phyloP scores from a whole-genome alignment of 208 protist species.

The Crithidia brevicula region DNA sequence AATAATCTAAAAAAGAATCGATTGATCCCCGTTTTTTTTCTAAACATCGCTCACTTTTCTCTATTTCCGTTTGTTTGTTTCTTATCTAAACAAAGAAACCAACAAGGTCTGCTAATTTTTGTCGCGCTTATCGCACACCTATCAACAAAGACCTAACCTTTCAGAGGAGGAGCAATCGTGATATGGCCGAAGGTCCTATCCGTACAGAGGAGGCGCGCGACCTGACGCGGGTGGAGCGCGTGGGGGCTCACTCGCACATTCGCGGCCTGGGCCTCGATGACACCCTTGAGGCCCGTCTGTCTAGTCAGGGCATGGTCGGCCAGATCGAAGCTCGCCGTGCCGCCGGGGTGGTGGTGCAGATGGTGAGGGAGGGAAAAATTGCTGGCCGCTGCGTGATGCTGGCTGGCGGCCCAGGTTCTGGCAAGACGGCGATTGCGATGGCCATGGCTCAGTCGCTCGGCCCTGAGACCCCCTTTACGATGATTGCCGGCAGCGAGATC shows the following conservation, averaged over 20 bases:
- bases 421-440: conserved; percentile 99
- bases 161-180: background rate
- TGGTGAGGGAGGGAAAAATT: conserved; percentile 99
- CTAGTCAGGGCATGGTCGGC: conserved; percentile 99
- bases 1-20: too few relatives aligned
- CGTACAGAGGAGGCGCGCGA: conserved; percentile 95
- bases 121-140: background rate
- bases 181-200: conserved; percentile 73
- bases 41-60: too few relatives aligned
- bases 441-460: conserved; percentile 99
- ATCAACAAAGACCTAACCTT: background rate
- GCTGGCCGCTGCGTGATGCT: conserved; percentile 99
- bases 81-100: too few relatives aligned
- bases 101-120: too few relatives aligned
- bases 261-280: conserved; percentile 99
- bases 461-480: conserved; percentile 98
- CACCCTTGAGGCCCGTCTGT: conserved; percentile 93
- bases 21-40: too few relatives aligned
- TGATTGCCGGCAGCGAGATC: conserved; percentile 99
- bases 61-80: too few relatives aligned
- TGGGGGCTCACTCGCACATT: conserved; percentile 99
- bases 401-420: conserved; percentile 96
- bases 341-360: conserved; percentile 94
- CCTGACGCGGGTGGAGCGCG: conserved; percentile 96
- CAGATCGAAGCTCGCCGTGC: conserved; percentile 94